These are phyloP conservation scores for Phoma sp. DNA, from an alignment of 2,329 filamentous ascomycete genomes.

Conservation along the genomic window DNA sequence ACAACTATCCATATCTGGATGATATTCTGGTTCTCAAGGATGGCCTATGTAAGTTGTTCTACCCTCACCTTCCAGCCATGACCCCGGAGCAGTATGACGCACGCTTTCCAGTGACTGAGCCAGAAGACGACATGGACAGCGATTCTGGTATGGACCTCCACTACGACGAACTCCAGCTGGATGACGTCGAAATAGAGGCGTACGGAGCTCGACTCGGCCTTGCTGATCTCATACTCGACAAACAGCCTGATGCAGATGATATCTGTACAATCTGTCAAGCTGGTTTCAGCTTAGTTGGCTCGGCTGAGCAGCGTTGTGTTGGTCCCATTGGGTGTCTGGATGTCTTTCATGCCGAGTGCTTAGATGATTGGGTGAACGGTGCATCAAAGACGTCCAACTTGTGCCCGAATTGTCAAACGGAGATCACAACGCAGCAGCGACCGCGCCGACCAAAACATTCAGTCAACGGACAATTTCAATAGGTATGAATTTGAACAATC, in stretches of 20 bases:
- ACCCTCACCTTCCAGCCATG: no score
- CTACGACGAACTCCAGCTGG: no score
- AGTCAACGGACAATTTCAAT: no score
- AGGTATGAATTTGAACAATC: no score
- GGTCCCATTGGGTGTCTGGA: not conserved
- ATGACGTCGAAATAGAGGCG: not conserved
- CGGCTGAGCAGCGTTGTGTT: not conserved
- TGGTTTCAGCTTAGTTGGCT: not conserved
- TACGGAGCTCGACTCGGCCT: not conserved
- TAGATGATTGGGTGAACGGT: conserved; percentile 4
- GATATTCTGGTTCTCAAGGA: no score
- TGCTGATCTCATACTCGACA: not conserved
- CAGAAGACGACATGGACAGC: not conserved
- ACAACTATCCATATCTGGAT: no score
- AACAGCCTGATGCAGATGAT: not conserved
- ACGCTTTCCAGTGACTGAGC: no score
- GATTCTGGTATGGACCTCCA: not conserved
- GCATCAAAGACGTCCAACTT: not conserved
- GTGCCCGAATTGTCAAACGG: not conserved
- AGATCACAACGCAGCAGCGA: not conserved
- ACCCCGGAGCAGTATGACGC: no score
- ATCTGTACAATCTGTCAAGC: conserved; percentile 3
- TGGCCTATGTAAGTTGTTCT: no score
- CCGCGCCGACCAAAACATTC: no score
- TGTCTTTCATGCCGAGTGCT: conserved; percentile 2